Percentiles rank a stretch among this genome's conserved stretches.
These are phyloP conservation scores for Yamadazyma pseudoaaseri DNA, from an alignment of 1,139 yeast species.

Conservation along the genomic window DNA sequence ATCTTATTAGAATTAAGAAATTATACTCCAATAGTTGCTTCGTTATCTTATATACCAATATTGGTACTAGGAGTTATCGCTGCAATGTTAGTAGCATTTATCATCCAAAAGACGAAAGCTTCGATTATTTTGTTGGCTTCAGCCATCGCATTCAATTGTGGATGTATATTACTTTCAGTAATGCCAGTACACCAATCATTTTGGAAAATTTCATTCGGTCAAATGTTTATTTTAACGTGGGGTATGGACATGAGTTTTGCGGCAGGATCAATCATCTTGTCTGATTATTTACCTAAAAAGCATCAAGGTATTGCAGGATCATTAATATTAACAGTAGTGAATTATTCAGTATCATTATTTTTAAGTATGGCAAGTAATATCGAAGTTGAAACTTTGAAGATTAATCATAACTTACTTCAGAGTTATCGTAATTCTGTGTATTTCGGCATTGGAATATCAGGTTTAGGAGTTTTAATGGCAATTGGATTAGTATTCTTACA, in stretches of 20 bases:
- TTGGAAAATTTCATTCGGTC: slow-evolving; percentile 46
- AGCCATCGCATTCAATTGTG: slow-evolving; percentile 45
- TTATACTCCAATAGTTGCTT: slow-evolving; percentile 43
- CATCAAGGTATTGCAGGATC: slow-evolving; percentile 66
- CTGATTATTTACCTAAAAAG: slow-evolving; percentile 47
- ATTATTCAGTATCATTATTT: slow-evolving; percentile 52
- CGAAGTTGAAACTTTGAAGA: slow-evolving; percentile 33
- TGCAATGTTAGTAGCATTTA: slow-evolving; percentile 39
- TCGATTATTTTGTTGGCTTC: slow-evolving; percentile 44
- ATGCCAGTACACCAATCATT: slow-evolving; percentile 51
- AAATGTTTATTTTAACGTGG: slow-evolving; percentile 49
- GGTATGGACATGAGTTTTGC: slow-evolving; percentile 64
- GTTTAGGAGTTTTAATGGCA: slow-evolving; percentile 31
- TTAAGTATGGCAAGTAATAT: slow-evolving; percentile 53
- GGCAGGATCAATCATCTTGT: slow-evolving; percentile 51
- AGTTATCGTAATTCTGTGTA: slow-evolving; percentile 48
- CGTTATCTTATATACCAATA: slow-evolving; percentile 46
- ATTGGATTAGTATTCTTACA: slow-evolving; percentile 30
- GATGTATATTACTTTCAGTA: slow-evolving; percentile 45
- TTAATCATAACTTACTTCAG: slow-evolving; percentile 20
- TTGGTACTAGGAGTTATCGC: slow-evolving; percentile 48
- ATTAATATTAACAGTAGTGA: slow-evolving; percentile 51
- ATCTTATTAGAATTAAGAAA: slow-evolving; percentile 43
- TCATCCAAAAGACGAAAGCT: slow-evolving; percentile 43
- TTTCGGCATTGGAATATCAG: slow-evolving; percentile 39